These are phyloP conservation scores for Kwoniella dendrophila DNA, from an alignment of 768 basidiomycete genomes.

Conservation along the genomic window DNA sequence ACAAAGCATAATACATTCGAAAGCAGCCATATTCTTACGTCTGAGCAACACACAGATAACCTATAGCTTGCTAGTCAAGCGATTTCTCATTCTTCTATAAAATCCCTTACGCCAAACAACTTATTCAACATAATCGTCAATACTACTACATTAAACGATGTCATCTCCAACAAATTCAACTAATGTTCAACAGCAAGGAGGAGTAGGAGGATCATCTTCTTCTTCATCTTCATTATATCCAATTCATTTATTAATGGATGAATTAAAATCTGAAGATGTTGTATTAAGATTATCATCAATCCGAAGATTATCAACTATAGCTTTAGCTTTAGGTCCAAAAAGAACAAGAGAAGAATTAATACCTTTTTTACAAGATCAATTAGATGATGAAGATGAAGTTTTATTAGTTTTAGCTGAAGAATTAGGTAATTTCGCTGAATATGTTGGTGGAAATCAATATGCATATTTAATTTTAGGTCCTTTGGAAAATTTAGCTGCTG, in stretches of 20 bases:
- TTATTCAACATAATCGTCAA: too few species aligned
- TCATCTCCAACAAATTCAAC: too few species aligned
- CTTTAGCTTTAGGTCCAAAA: slow-evolving; percentile 90
- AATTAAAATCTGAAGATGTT: slow-evolving; percentile 95
- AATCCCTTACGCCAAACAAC: too few species aligned
- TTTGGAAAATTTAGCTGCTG: slow-evolving; percentile 90
- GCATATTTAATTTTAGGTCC: slow-evolving; percentile 89
- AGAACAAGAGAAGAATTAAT: slow-evolving; percentile 93
- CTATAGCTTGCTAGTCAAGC: too few species aligned
- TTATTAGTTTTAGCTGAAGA: slow-evolving; percentile 94
- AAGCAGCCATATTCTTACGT: too few species aligned
- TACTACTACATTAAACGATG: too few species aligned
- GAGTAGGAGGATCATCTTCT: slow-evolving; percentile 26
- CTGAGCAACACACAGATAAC: too few species aligned
- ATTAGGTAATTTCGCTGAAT: slow-evolving; percentile 90
- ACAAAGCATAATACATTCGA: too few species aligned
- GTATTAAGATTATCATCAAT: slow-evolving; percentile 94
- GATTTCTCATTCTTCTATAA: too few species aligned
- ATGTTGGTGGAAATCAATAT: slow-evolving; percentile 83
- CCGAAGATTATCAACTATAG: slow-evolving; percentile 96
- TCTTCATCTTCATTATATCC: slow-evolving; percentile 64
- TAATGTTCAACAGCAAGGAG: neutral
- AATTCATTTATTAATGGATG: slow-evolving; percentile 96
- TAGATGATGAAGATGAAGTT: slow-evolving; percentile 99
- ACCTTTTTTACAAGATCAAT: slow-evolving; percentile 96